Evolutionary conservation across 495 filamentous ascomycete species (phyloP), one percentile per base, ranked within the genome.

Genomic region (Annulohypoxylon nitens): DNA sequence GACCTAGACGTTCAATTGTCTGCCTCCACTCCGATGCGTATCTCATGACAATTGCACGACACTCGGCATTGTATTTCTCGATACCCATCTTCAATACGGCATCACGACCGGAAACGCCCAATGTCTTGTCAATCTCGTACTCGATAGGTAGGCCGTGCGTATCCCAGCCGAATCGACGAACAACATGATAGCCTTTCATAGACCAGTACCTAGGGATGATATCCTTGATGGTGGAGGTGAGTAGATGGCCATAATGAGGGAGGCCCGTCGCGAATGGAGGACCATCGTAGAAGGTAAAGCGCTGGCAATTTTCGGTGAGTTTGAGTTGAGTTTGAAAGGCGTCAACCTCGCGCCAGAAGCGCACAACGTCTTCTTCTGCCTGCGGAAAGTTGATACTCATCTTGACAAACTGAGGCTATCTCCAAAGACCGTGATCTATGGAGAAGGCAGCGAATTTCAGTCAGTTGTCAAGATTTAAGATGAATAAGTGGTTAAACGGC

Each of bases 71-170:
- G 85, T 99, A 99, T 72, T 91, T 91, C 69, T 87, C 93, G 70
- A 99, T 90, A 47, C 97, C 96, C 63, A 98, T 82, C 78, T 95
- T 85, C 83, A 91, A 86, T 48, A 99, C 96, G 11, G 94, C 94
- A 60, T 95, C 93, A 78, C 92, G 91, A 26, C 93, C 96, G 48
- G 92, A 93, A 78, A 97, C 93, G 25, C 92, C 91, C 60, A 97
- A 86, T 81, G 97, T 96, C 89, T 98, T 98, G 87, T 99, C 96
- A 73, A 98, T 98, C 84, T 98, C 96, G 78, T 97, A 92, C 81
- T 99, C 96, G 70, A 99, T 94, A 8, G 96, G 96, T 25, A 99
- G 83, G 64, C 96, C 96, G 79, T 99, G 96, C 16, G 96, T 98
- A 78, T 99, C 96, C 96, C 88, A 90, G 34, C 88, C 88, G 55